phyloP scores from a whole-genome alignment of 2,329 filamentous ascomycete genomes.

The Diaporthe caulivora region DNA sequence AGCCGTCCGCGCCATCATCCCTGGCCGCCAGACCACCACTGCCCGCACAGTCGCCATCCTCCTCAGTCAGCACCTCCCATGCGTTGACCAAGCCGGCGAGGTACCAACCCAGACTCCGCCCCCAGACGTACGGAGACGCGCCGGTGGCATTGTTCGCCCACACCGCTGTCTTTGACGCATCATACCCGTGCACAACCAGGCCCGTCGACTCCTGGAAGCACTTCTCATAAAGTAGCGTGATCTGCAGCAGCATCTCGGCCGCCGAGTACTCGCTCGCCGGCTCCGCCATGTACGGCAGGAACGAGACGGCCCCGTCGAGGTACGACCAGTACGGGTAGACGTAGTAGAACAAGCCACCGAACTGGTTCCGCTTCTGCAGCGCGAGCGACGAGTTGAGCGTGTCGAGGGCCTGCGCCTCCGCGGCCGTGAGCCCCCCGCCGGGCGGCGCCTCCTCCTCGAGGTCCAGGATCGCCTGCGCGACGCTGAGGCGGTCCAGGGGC shows the following conservation, averaged over 20 bases:
- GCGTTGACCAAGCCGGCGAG: constrained; percentile 63
- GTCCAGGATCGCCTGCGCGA: constrained; percentile 31
- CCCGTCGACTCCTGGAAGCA: constrained; percentile 54
- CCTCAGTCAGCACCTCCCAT: constrained; percentile 54
- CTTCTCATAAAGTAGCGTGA: constrained; percentile 58
- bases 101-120: constrained; percentile 67
- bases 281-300: constrained; percentile 60
- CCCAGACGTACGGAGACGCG: constrained; percentile 66
- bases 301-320: constrained; percentile 40
- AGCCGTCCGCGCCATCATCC: not conserved
- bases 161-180: constrained; percentile 58
- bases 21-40: not conserved
- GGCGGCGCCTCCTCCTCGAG: not conserved
- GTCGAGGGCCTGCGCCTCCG: constrained; percentile 24
- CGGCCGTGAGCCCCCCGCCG: not conserved
- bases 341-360: constrained; percentile 40
- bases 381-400: constrained; percentile 35
- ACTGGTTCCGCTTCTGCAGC: constrained; percentile 36
- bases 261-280: constrained; percentile 56
- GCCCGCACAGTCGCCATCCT: constrained; percentile 49
- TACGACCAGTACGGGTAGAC: constrained; percentile 41
- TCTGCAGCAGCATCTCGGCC: constrained; percentile 59
- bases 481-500: constrained; percentile 37
- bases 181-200: constrained; percentile 67
- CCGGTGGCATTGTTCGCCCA: constrained; percentile 66